Base-by-base conservation (phyloP, 495 filamentous ascomycete species). In the Penicillium verhagenii region DNA sequence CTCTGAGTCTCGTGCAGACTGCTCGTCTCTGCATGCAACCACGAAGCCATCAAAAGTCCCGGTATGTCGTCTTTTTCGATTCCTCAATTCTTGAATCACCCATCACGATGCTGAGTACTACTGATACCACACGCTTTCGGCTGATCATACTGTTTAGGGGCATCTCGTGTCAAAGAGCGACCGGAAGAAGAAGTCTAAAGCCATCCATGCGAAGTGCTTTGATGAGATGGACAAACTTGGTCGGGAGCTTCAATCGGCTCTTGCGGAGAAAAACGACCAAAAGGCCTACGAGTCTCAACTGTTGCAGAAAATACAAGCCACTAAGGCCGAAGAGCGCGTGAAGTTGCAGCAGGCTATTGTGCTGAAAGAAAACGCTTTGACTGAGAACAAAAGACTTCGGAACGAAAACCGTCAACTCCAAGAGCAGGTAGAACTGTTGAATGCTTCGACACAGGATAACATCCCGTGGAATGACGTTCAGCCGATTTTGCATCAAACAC, bases 391-490 rank as follows among this genome's bases (percentile, higher is more conserved):
- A 21, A 35, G 24, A 42, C 35, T 60, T 28, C 10, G 8, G 21
- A 52, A 31, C 5, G 49, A 56, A 28, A 14, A 37, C 43, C 47
- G 16, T 10, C 21, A 56, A 35, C 51, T 56, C 25, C 44, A 56
- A 39, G 43, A 56, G 53, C 44, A 60, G 49, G 25, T 56, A 14
- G 53, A 60, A 28, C 56, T 42, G 40, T 40, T 42, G 23, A 59
- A 54, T 39, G 31, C 56, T 29, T 44, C 47, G 7, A 43, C 46
- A 29, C 45, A 59, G 45, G 56, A 50, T 35, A 29, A 59, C 29
- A 46, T 54, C 45, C 38, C 46, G 24, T 59, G 42, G 57, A 52
- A 55, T 38, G 52, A 59, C 49, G 52, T 59, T 47, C 40, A 55
- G 57, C 52, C 31, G 28, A 5, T 42, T 3, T 49, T 55, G 28